A percentile compares a stretch with the other conserved stretches of the same genome.
These are phyloP conservation scores for Plasmodium blacklocki DNA, from an alignment of 169 alveolate genomes.

Conservation along the genomic window DNA sequence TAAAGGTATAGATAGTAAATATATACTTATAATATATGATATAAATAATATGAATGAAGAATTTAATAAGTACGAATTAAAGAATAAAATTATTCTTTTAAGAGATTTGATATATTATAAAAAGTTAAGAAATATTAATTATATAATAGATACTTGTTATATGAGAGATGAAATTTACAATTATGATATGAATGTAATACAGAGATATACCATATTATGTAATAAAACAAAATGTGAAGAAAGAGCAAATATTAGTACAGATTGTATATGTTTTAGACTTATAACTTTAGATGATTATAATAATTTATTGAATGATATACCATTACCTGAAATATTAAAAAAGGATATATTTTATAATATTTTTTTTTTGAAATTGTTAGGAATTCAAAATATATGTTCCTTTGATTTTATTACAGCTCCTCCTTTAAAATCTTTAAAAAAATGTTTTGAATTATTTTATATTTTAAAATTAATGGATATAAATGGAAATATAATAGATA, in stretches of 20 bases:
- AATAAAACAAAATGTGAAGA: constrained; percentile 73
- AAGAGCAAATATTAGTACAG: constrained; percentile 16
- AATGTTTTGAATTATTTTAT: constrained; percentile 65
- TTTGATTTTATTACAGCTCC: constrained; percentile 75
- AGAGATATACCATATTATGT: constrained; percentile 55
- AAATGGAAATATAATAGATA: constrained; percentile 71
- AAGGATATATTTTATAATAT: constrained; percentile 67
- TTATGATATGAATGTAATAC: constrained; percentile 48
- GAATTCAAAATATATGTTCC: constrained; percentile 70
- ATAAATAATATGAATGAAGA: not conserved
- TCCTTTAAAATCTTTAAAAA: constrained; percentile 32
- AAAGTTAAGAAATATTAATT: constrained; percentile 56
- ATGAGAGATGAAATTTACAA: constrained; percentile 66
- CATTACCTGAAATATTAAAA: constrained; percentile 69
- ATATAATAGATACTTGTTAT: constrained; percentile 65
- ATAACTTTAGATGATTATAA: constrained; percentile 54
- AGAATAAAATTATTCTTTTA: constrained; percentile 32
- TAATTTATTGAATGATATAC: constrained; percentile 27
- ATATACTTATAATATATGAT: constrained; percentile 34
- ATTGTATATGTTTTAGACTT: constrained; percentile 53
- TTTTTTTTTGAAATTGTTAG: constrained; percentile 57
- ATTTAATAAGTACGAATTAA: constrained; percentile 16
- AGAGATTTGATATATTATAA: constrained; percentile 25
- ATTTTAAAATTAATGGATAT: constrained; percentile 71
- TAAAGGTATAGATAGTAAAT: constrained; percentile 13